A percentile compares a stretch with the other conserved stretches of the same genome.
phyloP scores from a whole-genome alignment of 140 eudicot genomes.

The Ambrosia hybrid region DNA sequence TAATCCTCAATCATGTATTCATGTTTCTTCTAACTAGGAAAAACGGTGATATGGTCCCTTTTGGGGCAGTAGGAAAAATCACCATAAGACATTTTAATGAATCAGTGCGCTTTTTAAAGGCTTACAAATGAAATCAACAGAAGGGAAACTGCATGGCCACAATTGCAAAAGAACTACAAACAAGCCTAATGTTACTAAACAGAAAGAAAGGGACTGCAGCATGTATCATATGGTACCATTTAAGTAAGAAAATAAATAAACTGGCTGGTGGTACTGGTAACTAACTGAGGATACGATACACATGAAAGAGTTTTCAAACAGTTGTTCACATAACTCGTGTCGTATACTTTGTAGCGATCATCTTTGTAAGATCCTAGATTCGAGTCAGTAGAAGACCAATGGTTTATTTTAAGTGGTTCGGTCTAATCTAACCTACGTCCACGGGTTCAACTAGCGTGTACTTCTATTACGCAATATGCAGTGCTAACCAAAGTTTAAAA shows the following conservation, averaged over 20 bases:
- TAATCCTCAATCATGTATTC: neutral
- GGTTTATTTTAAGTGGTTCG: neutral
- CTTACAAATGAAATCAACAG: no score
- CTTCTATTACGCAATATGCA: no score
- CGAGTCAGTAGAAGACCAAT: neutral
- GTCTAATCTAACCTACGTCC: no score
- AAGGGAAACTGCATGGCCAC: no score
- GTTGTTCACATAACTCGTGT: neutral
- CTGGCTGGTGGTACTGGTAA: neutral
- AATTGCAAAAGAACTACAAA: no score
- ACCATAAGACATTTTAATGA: no score
- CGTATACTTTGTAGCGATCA: neutral
- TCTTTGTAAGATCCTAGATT: neutral
- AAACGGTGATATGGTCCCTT: neutral
- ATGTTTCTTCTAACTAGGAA: conserved; percentile 7
- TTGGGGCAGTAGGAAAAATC: no score
- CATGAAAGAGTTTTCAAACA: neutral
- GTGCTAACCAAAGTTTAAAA: no score
- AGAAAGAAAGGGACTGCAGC: no score
- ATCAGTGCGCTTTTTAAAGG: no score
- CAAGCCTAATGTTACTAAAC: no score
- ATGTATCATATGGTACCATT: neutral
- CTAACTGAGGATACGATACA: neutral
- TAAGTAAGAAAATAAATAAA: neutral
- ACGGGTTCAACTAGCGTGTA: no score